Evolutionary conservation across 768 basidiomycete species (phyloP), one percentile per base, ranked within the genome.

Genomic region (Crucibulum laeve): DNA sequence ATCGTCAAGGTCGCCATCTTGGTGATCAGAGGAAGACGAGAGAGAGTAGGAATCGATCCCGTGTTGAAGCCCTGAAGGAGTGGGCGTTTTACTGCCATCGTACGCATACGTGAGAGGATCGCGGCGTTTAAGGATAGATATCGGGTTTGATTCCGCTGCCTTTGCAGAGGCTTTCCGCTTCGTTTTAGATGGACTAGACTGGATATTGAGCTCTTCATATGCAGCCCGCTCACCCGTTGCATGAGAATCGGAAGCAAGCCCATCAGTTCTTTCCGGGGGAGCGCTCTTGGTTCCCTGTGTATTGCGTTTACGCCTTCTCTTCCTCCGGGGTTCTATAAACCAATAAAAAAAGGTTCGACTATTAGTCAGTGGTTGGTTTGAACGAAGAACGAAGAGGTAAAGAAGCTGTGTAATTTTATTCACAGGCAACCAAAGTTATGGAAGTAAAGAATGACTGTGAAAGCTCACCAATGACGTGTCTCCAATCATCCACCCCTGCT

Each of bases 381-480:
- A 13, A 23, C 15, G 34, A 37, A 25, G 14, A 38, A 40, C 32
- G 19, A 38, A 46, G 38, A 33, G 14, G 19, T 11, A 28, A 11
- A 24, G 35, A 36, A 7, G 4, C 8, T 10, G 8, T 14, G 13
- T 18, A 37, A 37, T 10, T n/a, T 10, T 18, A 37, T 10, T 14
- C 3, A 37, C 18, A 4, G 18, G 2, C 10, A 37, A 37, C 4
- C 10, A 3, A 21, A 21, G 18, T 37, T 10, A 2, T 10, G 11
- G n/a, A 40, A 40, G 21, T 10, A 23, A 38, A 18, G n/a, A 15
- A 13, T 21, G 30, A 35, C 6, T 35, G 13, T 22, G 25, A 14
- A 11, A 35, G 51, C 55, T 25, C 51, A 61, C 60, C 58, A 26
- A 55, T 42, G 36, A 46, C 38, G 25, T 55, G 40, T 23, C 48